Conservation (phyloP, 169 alveolate genomes). For the Plasmodium gallinaceum region DNA sequence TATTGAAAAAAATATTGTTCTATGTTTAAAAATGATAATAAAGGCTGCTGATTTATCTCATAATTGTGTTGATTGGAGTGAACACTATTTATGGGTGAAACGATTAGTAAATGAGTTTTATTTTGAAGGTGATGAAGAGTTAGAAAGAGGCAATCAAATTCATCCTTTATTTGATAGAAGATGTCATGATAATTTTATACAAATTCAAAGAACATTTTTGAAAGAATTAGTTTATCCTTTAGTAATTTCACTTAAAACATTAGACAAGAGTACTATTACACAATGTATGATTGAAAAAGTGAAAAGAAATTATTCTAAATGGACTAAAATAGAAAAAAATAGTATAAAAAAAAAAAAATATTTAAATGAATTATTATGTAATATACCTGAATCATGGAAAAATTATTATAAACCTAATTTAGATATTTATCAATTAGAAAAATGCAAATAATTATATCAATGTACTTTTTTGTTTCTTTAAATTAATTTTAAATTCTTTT, state of each 20-base stretch:
- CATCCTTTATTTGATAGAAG: conserved; percentile 95
- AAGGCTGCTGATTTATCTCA: conserved; percentile 95
- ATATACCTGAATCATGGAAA: conserved; percentile 60
- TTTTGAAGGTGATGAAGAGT: conserved; percentile 94
- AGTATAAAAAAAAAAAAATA: conserved; percentile 29
- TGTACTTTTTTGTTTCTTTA: too few species aligned
- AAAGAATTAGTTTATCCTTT: conserved; percentile 73
- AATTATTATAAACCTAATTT: conserved; percentile 30
- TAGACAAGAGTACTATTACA: conserved; percentile 51
- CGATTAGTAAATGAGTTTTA: conserved; percentile 91
- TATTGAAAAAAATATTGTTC: conserved; percentile 68
- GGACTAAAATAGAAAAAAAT: conserved; percentile 70
- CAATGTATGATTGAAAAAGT: conserved; percentile 57
- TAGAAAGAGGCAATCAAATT: conserved; percentile 90
- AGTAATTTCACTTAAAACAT: conserved; percentile 43
- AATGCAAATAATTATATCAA: not conserved
- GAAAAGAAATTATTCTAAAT: conserved; percentile 67
- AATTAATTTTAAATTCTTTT: too few species aligned
- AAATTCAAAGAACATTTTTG: conserved; percentile 94
- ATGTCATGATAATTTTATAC: conserved; percentile 92
- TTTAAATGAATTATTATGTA: conserved; percentile 42
- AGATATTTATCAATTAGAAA: conserved; percentile 32
- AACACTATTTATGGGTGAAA: conserved; percentile 90
- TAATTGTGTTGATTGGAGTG: conserved; percentile 89
- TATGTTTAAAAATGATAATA: conserved; percentile 86